Percentiles rank a stretch among this genome's conserved stretches.
Evolutionary conservation across 176 grass and related monocot genomes (phyloP).

Genomic region (Bolboschoenus planiculmis): DNA sequence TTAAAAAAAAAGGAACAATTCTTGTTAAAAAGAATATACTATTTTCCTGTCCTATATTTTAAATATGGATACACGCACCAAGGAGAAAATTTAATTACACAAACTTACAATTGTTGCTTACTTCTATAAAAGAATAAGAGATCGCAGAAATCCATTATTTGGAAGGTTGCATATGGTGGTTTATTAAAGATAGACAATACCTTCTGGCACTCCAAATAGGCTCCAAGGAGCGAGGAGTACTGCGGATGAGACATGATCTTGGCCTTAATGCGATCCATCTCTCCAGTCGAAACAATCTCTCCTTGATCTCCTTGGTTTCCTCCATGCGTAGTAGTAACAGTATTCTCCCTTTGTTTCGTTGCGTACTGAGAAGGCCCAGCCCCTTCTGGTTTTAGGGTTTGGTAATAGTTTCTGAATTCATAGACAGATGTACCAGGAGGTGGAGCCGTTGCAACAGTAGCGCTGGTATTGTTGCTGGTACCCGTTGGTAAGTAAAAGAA

Average conservation of each 20-base stretch:
- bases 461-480: conserved; percentile 3
- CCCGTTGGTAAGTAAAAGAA: conserved; percentile 50
- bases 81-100: background rate
- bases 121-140: too few species aligned
- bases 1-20: background rate
- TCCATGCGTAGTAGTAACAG: background rate
- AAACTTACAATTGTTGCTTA: too few species aligned
- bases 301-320: conserved; percentile 29
- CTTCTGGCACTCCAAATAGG: conserved; percentile 88
- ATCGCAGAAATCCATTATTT: background rate
- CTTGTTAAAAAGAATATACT: background rate
- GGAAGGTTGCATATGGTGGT: background rate
- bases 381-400: conserved; percentile 19
- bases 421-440: conserved; percentile 18
- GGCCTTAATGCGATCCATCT: conserved; percentile 46
- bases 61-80: background rate
- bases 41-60: background rate
- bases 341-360: background rate
- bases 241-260: conserved; percentile 88
- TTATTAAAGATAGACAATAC: conserved; percentile 19
- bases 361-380: conserved; percentile 26
- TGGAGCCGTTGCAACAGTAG: conserved; percentile 23
- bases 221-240: conserved; percentile 51
- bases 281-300: conserved; percentile 24
- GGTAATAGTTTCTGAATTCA: conserved; percentile 20